Conservation (phyloP, 1,284 basidiomycete genomes). For the Cutaneotrichosporon mucoides region DNA sequence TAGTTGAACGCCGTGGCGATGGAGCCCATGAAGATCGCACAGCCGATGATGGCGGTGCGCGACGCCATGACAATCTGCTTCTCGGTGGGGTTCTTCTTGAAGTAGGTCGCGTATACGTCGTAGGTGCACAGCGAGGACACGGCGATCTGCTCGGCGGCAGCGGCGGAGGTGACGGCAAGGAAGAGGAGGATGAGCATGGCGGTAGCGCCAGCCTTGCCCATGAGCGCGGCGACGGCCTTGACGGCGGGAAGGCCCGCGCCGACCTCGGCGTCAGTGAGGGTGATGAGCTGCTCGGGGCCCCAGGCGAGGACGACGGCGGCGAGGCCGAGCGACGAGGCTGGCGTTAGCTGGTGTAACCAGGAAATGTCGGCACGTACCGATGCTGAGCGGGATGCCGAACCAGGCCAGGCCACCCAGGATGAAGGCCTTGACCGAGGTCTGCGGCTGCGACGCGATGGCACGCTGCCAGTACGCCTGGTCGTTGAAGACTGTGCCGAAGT, state of each 20-base stretch:
- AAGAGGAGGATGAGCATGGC: constrained; percentile 47
- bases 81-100: constrained; percentile 60
- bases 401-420: constrained; percentile 82
- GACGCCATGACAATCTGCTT: constrained; percentile 57
- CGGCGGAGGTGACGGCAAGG: constrained; percentile 71
- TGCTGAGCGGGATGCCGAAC: constrained; percentile 75
- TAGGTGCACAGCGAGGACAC: constrained; percentile 73
- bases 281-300: constrained; percentile 53
- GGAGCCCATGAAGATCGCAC: constrained; percentile 72
- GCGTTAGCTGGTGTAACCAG: not conserved
- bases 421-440: constrained; percentile 81
- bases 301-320: constrained; percentile 69
- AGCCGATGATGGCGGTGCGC: constrained; percentile 58
- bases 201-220: constrained; percentile 69
- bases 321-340: constrained; percentile 59
- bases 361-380: constrained; percentile 12
- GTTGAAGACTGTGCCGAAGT: constrained; percentile 56
- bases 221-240: constrained; percentile 64
- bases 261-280: constrained; percentile 63
- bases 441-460: constrained; percentile 77
- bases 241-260: constrained; percentile 75
- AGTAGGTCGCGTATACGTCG: constrained; percentile 62
- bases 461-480: constrained; percentile 61
- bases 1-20: constrained; percentile 83
- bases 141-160: constrained; percentile 84